Percentiles rank a stretch among this genome's conserved stretches.
These are phyloP conservation scores for Xylaria venustula DNA, from an alignment of 495 filamentous ascomycete genomes.

Conservation along the genomic window DNA sequence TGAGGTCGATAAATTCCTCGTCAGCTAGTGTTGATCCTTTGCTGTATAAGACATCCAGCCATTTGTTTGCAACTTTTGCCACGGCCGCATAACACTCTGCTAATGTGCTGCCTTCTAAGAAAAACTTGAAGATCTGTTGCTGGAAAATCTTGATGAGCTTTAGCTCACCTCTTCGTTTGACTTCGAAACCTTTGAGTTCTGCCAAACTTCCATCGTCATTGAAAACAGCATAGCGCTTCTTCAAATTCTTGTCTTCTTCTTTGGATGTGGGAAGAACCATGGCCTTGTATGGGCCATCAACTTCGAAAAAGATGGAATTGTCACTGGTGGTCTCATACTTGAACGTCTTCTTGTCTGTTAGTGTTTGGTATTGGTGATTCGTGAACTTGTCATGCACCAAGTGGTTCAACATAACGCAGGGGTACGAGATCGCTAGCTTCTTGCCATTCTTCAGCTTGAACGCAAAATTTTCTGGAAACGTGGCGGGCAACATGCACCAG, in stretches of 20 bases:
- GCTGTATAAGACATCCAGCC: slow-evolving; percentile 90
- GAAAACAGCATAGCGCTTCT: slow-evolving; percentile 98
- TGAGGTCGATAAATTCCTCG: slow-evolving; percentile 96
- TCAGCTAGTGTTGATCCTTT: slow-evolving; percentile 86
- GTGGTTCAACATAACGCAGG: slow-evolving; percentile 99
- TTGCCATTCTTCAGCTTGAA: slow-evolving; percentile 95
- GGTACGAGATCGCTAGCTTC: slow-evolving; percentile 92
- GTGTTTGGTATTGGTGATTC: slow-evolving; percentile 93
- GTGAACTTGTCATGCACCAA: slow-evolving; percentile 94
- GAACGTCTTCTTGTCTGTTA: slow-evolving; percentile 75
- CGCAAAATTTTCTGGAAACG: slow-evolving; percentile 94
- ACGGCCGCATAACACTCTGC: slow-evolving; percentile 88
- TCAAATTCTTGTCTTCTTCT: slow-evolving; percentile 98
- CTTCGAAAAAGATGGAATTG: slow-evolving; percentile 99
- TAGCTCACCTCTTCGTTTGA: slow-evolving; percentile 96
- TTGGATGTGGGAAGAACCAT: slow-evolving; percentile 98
- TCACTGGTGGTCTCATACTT: slow-evolving; percentile 95
- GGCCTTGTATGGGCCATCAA: slow-evolving; percentile 94
- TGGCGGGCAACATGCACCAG: slow-evolving; percentile 98
- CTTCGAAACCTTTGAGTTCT: slow-evolving; percentile 97
- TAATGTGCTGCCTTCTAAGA: slow-evolving; percentile 84
- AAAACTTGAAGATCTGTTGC: slow-evolving; percentile 98
- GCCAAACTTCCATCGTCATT: slow-evolving; percentile 95
- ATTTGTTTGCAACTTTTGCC: slow-evolving; percentile 91
- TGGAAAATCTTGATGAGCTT: slow-evolving; percentile 99